phyloP scores from a whole-genome alignment of 192 early-diverging fungal species.

The Backusella westeae region DNA sequence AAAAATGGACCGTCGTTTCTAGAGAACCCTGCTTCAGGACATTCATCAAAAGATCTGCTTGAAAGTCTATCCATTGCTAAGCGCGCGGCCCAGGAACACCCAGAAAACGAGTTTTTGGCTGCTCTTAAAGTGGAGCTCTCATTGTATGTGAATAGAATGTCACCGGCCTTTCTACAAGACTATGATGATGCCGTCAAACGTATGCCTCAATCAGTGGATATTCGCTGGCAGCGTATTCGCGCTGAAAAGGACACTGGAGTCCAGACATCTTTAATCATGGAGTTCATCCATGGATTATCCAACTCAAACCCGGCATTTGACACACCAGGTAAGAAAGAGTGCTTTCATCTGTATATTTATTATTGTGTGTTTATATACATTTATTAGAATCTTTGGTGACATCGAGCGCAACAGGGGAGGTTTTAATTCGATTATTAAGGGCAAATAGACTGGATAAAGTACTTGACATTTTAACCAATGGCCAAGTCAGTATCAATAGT shows the following conservation, averaged over 20 bases:
- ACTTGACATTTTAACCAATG: background rate
- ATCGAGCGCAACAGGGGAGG: constrained; percentile 9
- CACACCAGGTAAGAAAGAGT: constrained; percentile 7
- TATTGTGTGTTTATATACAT: background rate
- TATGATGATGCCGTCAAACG: background rate
- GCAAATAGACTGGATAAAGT: background rate
- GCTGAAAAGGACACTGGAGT: background rate
- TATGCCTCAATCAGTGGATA: constrained; percentile 6
- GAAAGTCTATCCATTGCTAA: background rate
- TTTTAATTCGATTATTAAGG: constrained; percentile 10
- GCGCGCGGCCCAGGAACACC: background rate
- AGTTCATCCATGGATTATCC: background rate
- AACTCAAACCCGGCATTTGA: background rate
- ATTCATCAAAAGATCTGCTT: background rate
- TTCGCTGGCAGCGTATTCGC: constrained; percentile 16
- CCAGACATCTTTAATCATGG: background rate
- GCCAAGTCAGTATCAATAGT: background rate
- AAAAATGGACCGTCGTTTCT: background rate
- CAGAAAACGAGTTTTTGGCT: background rate
- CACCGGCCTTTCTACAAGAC: background rate
- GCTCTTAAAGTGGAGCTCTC: constrained; percentile 10
- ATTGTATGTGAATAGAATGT: constrained; percentile 6
- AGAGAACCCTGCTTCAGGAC: too few relatives aligned
- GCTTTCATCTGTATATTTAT: background rate
- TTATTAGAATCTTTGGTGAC: background rate